These are phyloP conservation scores for Aristolochia californica DNA, from an alignment of 164 flowering plant species.

Conservation along the genomic window DNA sequence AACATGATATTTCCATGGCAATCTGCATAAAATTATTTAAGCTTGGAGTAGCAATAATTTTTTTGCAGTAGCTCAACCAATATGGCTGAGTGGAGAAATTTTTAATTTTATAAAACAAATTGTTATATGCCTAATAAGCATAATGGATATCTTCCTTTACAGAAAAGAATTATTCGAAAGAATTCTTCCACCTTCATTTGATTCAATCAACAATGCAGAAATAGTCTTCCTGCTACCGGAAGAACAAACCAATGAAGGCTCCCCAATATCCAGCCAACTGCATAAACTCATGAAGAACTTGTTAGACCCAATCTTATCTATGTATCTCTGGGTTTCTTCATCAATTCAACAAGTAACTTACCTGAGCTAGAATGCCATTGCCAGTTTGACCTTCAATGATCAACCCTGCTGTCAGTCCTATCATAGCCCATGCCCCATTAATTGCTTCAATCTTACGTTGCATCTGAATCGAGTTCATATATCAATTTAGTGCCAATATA, in stretches of 20 bases:
- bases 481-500: neutral
- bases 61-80: no score
- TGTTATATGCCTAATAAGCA: no score
- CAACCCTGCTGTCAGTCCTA: conserved; percentile 81
- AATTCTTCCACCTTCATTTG: no score
- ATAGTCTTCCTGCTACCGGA: conserved; percentile 11
- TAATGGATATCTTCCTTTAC: no score
- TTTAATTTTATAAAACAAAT: no score
- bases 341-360: conserved; percentile 7
- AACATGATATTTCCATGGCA: no score
- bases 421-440: conserved; percentile 96
- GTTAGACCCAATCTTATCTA: neutral
- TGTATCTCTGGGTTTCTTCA: no score
- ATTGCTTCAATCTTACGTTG: conserved; percentile 79
- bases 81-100: no score
- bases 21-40: no score
- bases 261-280: conserved; percentile 69
- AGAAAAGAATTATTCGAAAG: no score
- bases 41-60: no score
- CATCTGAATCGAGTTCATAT: conserved; percentile 29
- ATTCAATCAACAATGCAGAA: no score
- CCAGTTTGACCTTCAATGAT: conserved; percentile 84
- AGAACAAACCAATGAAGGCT: conserved; percentile 27
- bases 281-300: conserved; percentile 3
- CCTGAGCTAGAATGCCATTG: conserved; percentile 58